Base-by-base conservation (phyloP, 129 eudicot species). In the Silybum marianum region DNA sequence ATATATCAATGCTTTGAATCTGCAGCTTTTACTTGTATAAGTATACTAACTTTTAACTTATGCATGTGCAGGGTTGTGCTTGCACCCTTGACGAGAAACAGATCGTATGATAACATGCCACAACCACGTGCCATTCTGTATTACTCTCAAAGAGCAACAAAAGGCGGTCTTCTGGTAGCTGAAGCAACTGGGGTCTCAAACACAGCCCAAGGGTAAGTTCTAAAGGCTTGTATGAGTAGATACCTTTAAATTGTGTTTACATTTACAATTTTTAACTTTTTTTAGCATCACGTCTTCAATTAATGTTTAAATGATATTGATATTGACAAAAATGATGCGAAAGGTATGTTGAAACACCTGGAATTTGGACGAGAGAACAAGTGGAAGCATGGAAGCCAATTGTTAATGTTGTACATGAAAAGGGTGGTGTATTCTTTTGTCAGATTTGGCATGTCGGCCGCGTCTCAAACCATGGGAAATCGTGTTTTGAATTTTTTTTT, bases 321-420 rank as follows among this genome's bases (percentile, higher is more conserved):
- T 63, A 7, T 69, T 12, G 0, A 24, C 3, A 44, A 60, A 54
- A 62, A 78, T 80, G 28, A 62, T 28, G 23, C 32, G 9, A 12
- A 81, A 89, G 93, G 77, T 89, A 76, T 28, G 78, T 74, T 11
- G 78, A 85, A 11, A 83, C 87, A 7, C 90, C 91, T 54, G 93
- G 93, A 75, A 87, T 89, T 9, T 89, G 93, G 89, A 90, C 88
- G 4, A 87, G 87, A 66, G 89, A 87, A 70, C 93, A 90, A 34
- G 87, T 87, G 2, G 89, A 90, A 48, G 89, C 90, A 73, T 90
- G 93, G 93, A 90, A 90, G 14, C 91, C 93, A 8, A 77, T 90
- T 7, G 93, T 90, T 12, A 83, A 90, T 21, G 93, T 83, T 12
- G 93, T 87, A 32, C 93, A 87, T 39, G 82, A 85, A 5, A 87